Base-by-base conservation (phyloP, 208 protist genomes). In the Wallacemonas sp. region DNA sequence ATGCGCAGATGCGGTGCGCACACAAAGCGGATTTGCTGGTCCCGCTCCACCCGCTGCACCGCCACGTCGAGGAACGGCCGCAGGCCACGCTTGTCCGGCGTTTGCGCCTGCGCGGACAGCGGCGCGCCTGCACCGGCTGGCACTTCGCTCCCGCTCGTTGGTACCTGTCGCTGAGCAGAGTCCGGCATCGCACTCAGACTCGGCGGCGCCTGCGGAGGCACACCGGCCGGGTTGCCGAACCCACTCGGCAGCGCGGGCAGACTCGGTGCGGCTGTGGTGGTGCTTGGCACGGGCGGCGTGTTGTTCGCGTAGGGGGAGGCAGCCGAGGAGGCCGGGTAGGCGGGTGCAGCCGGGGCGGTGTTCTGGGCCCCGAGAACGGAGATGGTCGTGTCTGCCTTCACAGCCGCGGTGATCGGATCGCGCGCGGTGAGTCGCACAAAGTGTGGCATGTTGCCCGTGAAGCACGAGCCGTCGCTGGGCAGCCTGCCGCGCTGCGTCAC, bases 401-500 rank as follows among this genome's bases (percentile, higher is more conserved):
- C 61, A 12, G 43, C 63, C 1, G 81, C 84, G 21, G 74, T 81
- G 11, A 57, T 36, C 4, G 76, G 72, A 34, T 94, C 83, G 11
- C 76, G 73, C 17, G 83, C 88, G 21, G 78, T 76, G 36, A 94
- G 57, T 12, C 78, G 69, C 33, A 94, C 70, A 74, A 81, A 73
- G 70, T 88, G 86, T 4, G 80, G 68, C 24, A 72, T 70, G 23
- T 61, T 68, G 33, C 52, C 33, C 19, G 74, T 47, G 49, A 78
- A 75, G 12, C 52, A 43, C 29, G 52, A 58, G 26, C 55, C 61
- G 4, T 74, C 74, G 6, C 44, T 60, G 11, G 88, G 88, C 23
- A 94, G 52, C 8, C 84, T 83, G 24, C 81, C 81, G n/a, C 85
- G 83, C 71, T 92, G 85, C 57, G 57, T 60, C 32, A 94, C 29